Evolutionary conservation across 768 basidiomycete species (phyloP).

Genomic region (Lactarius trivialis): DNA sequence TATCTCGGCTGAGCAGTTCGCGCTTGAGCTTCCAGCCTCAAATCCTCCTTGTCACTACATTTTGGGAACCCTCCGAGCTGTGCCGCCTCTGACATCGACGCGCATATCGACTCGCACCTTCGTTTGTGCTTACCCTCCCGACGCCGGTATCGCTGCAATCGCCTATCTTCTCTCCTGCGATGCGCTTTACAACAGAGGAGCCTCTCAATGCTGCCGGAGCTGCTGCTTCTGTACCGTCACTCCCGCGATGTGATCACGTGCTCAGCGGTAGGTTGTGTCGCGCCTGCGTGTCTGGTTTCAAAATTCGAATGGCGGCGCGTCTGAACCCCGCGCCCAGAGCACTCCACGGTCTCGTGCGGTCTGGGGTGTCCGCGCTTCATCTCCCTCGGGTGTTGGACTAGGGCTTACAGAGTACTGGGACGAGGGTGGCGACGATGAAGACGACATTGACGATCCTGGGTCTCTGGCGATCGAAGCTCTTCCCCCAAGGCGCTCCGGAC

Average conservation of each 20-base stretch:
- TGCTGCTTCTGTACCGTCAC: constrained; percentile 18
- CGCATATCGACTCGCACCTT: constrained; percentile 20
- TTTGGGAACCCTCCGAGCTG: constrained; percentile 19
- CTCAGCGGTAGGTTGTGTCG: constrained; percentile 26
- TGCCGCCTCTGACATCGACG: constrained; percentile 15
- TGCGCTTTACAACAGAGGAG: constrained; percentile 28
- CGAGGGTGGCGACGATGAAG: neutral
- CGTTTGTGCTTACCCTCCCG: constrained; percentile 19
- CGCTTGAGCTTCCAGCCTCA: constrained; percentile 3
- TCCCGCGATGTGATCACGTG: constrained; percentile 26
- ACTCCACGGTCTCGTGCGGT: constrained; percentile 28
- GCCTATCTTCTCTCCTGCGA: constrained; percentile 29
- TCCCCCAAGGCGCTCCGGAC: neutral
- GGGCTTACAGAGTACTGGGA: neutral
- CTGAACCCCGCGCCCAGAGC: constrained; percentile 29
- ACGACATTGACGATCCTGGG: constrained; percentile 8
- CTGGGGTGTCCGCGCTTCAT: constrained; percentile 20
- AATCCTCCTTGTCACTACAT: constrained; percentile 17
- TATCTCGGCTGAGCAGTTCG: constrained; percentile 7
- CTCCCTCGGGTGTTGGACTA: constrained; percentile 1
- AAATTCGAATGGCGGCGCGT: constrained; percentile 28
- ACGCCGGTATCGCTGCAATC: constrained; percentile 24
- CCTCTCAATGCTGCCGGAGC: constrained; percentile 24
- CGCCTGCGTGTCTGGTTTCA: constrained; percentile 32
- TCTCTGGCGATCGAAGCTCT: constrained; percentile 4